phyloP scores from a whole-genome alignment of 371 early-diverging fungal species.

The Batkoa obscura region DNA sequence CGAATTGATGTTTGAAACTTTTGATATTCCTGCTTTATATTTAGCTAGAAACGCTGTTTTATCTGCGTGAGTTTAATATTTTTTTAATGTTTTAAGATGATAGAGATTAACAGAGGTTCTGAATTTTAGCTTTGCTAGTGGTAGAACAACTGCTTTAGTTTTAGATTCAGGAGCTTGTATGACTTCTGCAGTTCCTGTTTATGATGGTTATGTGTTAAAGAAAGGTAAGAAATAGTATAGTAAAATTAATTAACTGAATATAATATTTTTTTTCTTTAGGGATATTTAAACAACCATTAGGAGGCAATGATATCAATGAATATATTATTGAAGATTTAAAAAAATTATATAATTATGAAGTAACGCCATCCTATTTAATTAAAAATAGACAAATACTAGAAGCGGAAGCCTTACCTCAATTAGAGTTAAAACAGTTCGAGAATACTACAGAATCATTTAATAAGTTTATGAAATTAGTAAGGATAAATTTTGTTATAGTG shows the following conservation, averaged over 20 bases:
- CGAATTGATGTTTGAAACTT: constrained; percentile 88
- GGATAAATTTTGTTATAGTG: background rate
- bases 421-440: constrained; percentile 27
- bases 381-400: constrained; percentile 50
- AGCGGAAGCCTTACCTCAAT: constrained; percentile 37
- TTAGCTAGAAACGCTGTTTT: constrained; percentile 80
- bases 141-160: constrained; percentile 72
- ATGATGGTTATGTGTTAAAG: constrained; percentile 84
- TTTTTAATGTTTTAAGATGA: background rate
- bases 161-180: constrained; percentile 75
- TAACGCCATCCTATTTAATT: constrained; percentile 72
- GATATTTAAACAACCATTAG: constrained; percentile 51
- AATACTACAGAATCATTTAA: constrained; percentile 45
- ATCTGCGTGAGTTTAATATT: constrained; percentile 47
- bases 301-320: constrained; percentile 62
- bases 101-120: constrained; percentile 29
- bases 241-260: background rate
- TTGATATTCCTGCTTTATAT: constrained; percentile 77
- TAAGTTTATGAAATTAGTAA: constrained; percentile 37
- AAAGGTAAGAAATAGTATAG: constrained; percentile 31
- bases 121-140: constrained; percentile 60
- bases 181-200: constrained; percentile 82
- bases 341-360: constrained; percentile 26
- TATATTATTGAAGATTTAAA: constrained; percentile 49
- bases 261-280: constrained; percentile 13